Conservation (phyloP, 1,284 basidiomycete genomes). For the Dichomitus squalens region DNA sequence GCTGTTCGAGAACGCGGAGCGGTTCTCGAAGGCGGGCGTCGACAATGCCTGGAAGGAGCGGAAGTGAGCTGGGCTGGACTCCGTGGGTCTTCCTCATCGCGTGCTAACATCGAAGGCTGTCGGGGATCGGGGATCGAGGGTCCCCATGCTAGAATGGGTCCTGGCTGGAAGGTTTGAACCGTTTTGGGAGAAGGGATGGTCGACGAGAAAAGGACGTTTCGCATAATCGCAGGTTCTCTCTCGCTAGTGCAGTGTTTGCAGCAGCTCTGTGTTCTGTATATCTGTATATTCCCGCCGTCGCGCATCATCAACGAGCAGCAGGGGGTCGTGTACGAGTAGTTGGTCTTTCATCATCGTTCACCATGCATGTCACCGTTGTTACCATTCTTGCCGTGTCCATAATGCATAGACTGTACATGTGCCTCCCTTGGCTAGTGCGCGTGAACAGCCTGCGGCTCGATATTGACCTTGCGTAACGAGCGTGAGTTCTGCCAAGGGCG, state of each 20-base stretch:
- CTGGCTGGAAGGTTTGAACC: background rate
- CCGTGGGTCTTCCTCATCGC: background rate
- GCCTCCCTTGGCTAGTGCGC: background rate
- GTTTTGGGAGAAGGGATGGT: background rate
- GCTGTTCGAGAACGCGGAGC: conserved; percentile 41
- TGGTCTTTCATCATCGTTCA: background rate
- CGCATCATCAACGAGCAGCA: background rate
- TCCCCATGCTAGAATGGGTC: background rate
- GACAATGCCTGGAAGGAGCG: conserved; percentile 49
- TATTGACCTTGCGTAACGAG: background rate
- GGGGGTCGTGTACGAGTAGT: conserved; percentile 14
- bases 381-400: conserved; percentile 2
- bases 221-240: conserved; percentile 18
- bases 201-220: conserved; percentile 13
- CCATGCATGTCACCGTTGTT: conserved; percentile 5
- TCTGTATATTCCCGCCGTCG: background rate
- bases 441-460: background rate
- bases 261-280: conserved; percentile 5
- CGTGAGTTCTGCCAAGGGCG: background rate
- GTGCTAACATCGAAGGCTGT: background rate
- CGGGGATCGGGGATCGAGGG: background rate
- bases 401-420: conserved; percentile 29
- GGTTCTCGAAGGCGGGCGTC: conserved; percentile 47
- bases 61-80: conserved; percentile 29
- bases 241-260: conserved; percentile 1